Base-by-base conservation (phyloP, 2,329 filamentous ascomycete genomes). In the Stachybotrys elegans region DNA sequence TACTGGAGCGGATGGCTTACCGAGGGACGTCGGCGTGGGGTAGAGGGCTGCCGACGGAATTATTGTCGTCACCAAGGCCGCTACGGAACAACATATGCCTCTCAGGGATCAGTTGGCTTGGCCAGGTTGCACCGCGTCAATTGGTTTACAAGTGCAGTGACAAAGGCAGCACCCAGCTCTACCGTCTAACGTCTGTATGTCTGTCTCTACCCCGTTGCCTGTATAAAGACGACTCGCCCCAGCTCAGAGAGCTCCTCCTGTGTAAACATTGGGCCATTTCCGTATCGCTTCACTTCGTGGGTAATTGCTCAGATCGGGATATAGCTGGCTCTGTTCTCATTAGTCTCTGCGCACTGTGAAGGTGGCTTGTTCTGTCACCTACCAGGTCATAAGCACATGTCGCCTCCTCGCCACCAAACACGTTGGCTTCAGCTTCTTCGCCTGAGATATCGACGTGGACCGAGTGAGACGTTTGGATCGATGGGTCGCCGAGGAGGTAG, bases 401-500 rank as follows among this genome's bases (percentile, higher is more conserved):
- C 6, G 38, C 22, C 22, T 40, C 12, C 38, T 40, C 14, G 14
- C 38, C 38, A 19, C 38, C 38, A 19, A 27, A 40, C 13, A 27
- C 16, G 38, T n/a, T 40, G n/a, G 11, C 22, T 14, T 25, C 38
- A 8, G 38, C 22, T 6, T 13, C n/a, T 11, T 25, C 38, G n/a
- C 22, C 16, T 6, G 38, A 27, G 22, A 40, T 17, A 16, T 40
- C n/a, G 7, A 40, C 14, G n/a, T 40, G 29, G 16, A 40, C 13
- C 5, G 38, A 40, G 22, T 40, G 38, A 5, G 38, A 40, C 16
- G 38, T 40, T 17, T 23, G n/a, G 12, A 22, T 22, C 22, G 38
- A 40, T 17, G 38, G 38, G 38, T 40, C 38, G 22, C 38, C 22
- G 16, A 40, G 22, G 17, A 69, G 59, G 48, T 72, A 72, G 25